These are phyloP conservation scores for Ogataea glucozyma DNA, from an alignment of 805 yeast species.

Conservation along the genomic window DNA sequence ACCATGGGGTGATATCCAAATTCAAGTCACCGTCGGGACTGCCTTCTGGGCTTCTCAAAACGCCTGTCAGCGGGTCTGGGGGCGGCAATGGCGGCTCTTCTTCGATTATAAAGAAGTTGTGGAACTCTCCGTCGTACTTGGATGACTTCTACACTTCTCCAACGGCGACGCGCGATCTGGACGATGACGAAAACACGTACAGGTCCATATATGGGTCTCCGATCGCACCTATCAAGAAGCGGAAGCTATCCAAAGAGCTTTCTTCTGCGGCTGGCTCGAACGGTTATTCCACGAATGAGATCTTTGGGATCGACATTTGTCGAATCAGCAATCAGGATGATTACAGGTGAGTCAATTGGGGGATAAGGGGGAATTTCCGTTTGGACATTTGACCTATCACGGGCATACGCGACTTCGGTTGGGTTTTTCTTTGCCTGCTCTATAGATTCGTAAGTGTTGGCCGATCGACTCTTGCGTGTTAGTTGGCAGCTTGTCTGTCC, in stretches of 20 bases:
- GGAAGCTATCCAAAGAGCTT: conserved; percentile 17
- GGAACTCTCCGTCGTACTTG: conserved; percentile 67
- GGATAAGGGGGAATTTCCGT: conserved; percentile 3
- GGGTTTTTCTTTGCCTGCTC: no score
- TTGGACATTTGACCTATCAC: neutral
- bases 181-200: conserved; percentile 31
- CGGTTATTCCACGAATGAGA: conserved; percentile 43
- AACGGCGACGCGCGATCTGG: conserved; percentile 24
- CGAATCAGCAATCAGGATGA: conserved; percentile 36
- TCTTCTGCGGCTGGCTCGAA: conserved; percentile 19
- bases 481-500: no score
- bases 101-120: conserved; percentile 50
- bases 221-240: conserved; percentile 24
- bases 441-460: no score
- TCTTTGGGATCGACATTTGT: conserved; percentile 59
- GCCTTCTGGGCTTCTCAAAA: no score
- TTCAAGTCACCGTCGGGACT: conserved; percentile 33
- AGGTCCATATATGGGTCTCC: conserved; percentile 40
- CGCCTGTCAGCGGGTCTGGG: no score
- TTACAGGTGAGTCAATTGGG: no score
- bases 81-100: conserved; percentile 25
- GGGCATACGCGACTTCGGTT: no score
- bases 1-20: conserved; percentile 19
- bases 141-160: conserved; percentile 69
- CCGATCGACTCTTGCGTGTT: no score